phyloP scores from a whole-genome alignment of 495 filamentous ascomycete genomes.

The Trichocladium antarcticum region DNA sequence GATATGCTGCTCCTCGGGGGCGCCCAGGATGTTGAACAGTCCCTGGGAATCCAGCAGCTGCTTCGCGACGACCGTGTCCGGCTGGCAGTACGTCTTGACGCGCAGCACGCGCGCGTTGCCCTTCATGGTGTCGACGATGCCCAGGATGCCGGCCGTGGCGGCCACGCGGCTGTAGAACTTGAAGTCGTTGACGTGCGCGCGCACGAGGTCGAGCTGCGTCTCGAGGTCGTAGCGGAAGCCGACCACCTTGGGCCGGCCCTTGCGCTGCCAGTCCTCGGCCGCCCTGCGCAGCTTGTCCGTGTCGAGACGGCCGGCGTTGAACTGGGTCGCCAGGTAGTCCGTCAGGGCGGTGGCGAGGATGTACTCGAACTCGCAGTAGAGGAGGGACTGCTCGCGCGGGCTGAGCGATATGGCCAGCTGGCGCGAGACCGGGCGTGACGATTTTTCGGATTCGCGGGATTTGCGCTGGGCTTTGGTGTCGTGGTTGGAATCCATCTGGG shows the following conservation, averaged over 20 bases:
- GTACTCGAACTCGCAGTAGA: constrained; percentile 40
- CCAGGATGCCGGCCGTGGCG: constrained; percentile 16
- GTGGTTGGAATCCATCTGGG: constrained; percentile 19
- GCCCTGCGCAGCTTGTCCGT: constrained; percentile 25
- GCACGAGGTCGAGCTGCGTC: constrained; percentile 38
- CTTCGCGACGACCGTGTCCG: constrained; percentile 39
- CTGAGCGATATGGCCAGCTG: constrained; percentile 29
- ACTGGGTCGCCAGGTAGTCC: constrained; percentile 30
- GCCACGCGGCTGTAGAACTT: constrained; percentile 32
- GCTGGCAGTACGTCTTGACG: constrained; percentile 36
- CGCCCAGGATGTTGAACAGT: constrained; percentile 29
- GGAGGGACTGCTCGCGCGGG: constrained; percentile 36
- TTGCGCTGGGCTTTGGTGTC: constrained; percentile 23
- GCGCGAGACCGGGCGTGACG: constrained; percentile 3
- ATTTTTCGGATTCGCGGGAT: constrained; percentile 18
- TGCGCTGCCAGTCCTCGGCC: constrained; percentile 30
- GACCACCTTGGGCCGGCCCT: constrained; percentile 34
- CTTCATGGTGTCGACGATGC: constrained; percentile 32
- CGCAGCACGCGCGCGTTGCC: constrained; percentile 31
- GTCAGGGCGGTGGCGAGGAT: constrained; percentile 26
- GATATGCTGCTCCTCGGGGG: constrained; percentile 24
- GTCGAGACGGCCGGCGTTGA: constrained; percentile 31
- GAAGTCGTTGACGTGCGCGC: constrained; percentile 31
- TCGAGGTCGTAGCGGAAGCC: constrained; percentile 40
- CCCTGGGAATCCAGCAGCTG: constrained; percentile 32